phyloP scores from a whole-genome alignment of 306 rosid genomes.

The Fagus sylvatica region DNA sequence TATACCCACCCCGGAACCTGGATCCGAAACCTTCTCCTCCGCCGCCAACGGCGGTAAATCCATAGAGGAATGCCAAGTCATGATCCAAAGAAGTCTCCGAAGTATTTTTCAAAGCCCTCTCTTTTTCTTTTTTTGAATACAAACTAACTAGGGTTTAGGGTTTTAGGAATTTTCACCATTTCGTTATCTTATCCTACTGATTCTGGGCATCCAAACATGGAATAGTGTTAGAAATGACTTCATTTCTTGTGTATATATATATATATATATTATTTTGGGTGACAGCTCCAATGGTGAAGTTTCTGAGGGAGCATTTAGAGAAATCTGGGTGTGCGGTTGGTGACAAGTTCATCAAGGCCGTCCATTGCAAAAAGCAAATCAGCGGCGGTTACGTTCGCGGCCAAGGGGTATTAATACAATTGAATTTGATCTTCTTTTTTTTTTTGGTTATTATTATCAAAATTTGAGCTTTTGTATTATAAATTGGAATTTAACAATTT shows the following conservation, averaged over 20 bases:
- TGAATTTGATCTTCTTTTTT: not conserved
- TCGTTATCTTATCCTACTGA: not conserved
- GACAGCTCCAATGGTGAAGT: constrained; percentile 68
- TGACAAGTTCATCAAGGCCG: constrained; percentile 60
- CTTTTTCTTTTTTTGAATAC: not conserved
- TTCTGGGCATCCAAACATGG: not conserved
- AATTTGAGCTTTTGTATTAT: not conserved
- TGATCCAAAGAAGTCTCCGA: constrained; percentile 63
- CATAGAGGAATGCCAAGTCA: constrained; percentile 55
- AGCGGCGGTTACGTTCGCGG: constrained; percentile 72
- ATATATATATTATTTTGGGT: not conserved
- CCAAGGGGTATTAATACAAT: constrained; percentile 55
- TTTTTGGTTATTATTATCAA: not conserved
- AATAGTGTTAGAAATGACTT: not conserved
- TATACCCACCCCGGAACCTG: constrained; percentile 40
- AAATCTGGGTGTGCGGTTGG: constrained; percentile 70
- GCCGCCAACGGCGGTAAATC: constrained; percentile 38
- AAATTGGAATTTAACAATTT: no score
- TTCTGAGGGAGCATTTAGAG: constrained; percentile 62
- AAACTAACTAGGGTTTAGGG: constrained; percentile 11
- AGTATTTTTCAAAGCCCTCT: constrained; percentile 31
- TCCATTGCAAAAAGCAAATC: constrained; percentile 37
- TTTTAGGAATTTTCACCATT: not conserved
- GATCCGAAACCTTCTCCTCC: constrained; percentile 27
- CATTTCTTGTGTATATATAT: not conserved